phyloP scores from a whole-genome alignment of 2,329 filamentous ascomycete species.

The Curvularia eragrostidis region DNA sequence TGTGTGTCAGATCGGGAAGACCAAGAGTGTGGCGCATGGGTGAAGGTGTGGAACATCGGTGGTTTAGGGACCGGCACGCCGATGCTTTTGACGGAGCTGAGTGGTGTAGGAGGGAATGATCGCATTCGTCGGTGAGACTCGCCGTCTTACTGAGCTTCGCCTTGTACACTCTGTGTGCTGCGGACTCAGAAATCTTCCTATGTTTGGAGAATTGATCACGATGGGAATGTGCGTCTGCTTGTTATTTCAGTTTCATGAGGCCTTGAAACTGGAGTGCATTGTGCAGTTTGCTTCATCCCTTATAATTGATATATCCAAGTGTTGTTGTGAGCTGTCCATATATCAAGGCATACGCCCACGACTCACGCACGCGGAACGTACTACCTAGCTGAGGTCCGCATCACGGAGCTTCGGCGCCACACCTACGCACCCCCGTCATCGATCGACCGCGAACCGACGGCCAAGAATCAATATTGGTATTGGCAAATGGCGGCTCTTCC shows the following conservation, averaged over 20 bases:
- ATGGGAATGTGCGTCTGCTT: neutral
- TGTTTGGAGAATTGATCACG: conserved; percentile 1
- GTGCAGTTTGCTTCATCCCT: conserved; percentile 4
- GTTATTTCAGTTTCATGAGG: conserved; percentile 10
- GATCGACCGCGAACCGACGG: conserved; percentile 3
- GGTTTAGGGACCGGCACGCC: conserved; percentile 9
- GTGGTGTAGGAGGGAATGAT: conserved; percentile 14
- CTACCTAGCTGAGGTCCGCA: conserved; percentile 13
- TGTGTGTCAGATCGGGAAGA: neutral
- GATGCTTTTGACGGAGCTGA: conserved; percentile 13
- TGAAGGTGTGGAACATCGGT: conserved; percentile 15
- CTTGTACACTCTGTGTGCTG: conserved; percentile 12
- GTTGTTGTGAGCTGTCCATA: neutral
- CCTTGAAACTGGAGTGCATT: conserved; percentile 8
- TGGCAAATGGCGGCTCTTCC: conserved; percentile 12
- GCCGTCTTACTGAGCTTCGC: conserved; percentile 12
- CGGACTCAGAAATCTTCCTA: conserved; percentile 11
- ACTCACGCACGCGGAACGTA: conserved; percentile 8
- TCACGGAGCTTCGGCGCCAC: conserved; percentile 14
- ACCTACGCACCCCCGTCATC: conserved; percentile 1
- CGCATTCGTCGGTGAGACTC: conserved; percentile 8
- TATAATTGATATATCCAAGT: neutral
- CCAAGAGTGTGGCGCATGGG: conserved; percentile 9
- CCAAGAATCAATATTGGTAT: conserved; percentile 5
- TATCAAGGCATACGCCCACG: conserved; percentile 3